Evolutionary conservation across 305 asterid species (phyloP).

Genomic region (Salvia sclarea): DNA sequence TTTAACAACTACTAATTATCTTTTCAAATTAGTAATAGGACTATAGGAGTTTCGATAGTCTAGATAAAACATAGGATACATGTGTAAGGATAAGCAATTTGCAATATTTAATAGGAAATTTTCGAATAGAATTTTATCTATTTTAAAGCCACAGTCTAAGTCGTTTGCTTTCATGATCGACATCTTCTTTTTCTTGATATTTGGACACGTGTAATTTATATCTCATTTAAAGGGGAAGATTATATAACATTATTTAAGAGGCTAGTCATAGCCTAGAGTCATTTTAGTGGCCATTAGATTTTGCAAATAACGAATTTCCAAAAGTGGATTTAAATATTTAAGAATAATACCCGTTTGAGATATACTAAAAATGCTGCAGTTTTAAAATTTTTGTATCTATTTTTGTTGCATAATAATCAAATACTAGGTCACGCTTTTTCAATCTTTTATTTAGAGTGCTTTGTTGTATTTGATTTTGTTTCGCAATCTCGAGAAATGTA

Average conservation of each 20-base stretch:
- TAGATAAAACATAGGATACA: no score
- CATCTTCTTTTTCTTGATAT: not conserved
- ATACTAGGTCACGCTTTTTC: no score
- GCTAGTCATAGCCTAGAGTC: no score
- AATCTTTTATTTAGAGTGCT: no score
- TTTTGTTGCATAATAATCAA: not conserved
- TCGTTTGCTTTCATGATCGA: not conserved
- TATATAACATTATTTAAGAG: not conserved
- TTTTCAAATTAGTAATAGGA: no score
- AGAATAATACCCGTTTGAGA: not conserved
- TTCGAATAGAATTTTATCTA: no score
- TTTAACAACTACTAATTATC: no score
- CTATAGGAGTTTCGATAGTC: not conserved
- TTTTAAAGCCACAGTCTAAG: not conserved
- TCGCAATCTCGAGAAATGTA: no score
- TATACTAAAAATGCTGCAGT: not conserved
- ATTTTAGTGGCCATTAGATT: not conserved
- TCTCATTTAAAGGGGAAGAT: no score
- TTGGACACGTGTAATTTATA: not conserved
- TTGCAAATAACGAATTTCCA: not conserved
- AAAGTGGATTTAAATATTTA: not conserved
- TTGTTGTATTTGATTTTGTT: no score
- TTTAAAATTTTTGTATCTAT: not conserved
- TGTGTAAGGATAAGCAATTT: no score
- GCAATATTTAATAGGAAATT: no score